These are phyloP conservation scores for Lyophyllum atratum DNA, from an alignment of 768 basidiomycete genomes.

Conservation along the genomic window DNA sequence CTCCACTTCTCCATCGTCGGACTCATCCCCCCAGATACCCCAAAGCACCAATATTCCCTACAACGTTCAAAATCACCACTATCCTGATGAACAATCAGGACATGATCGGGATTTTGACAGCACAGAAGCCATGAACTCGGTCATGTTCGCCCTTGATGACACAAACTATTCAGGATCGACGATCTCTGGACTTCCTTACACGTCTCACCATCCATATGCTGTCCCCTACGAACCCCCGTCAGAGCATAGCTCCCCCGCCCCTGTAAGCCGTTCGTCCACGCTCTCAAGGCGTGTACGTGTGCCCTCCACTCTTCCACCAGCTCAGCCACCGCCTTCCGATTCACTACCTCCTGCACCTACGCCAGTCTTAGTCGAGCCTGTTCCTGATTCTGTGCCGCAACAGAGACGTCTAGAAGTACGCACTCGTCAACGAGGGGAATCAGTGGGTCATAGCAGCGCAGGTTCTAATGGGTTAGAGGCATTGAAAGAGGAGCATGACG, in stretches of 20 bases:
- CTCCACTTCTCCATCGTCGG: conserved; percentile 53
- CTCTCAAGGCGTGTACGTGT: conserved; percentile 49
- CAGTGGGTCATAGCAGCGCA: conserved; percentile 53
- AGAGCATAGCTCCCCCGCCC: conserved; percentile 21
- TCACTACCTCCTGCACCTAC: conserved; percentile 63
- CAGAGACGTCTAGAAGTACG: conserved; percentile 36
- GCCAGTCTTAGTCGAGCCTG: conserved; percentile 26
- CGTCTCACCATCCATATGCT: conserved; percentile 55
- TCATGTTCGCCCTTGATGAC: conserved; percentile 45
- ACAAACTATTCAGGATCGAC: conserved; percentile 29
- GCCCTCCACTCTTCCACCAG: conserved; percentile 62
- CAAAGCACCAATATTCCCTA: conserved; percentile 36
- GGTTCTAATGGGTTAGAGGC: conserved; percentile 61
- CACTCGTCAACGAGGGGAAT: conserved; percentile 47
- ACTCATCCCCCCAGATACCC: conserved; percentile 42
- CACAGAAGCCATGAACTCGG: conserved; percentile 46
- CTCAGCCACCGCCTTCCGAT: conserved; percentile 62
- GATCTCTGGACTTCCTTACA: conserved; percentile 32
- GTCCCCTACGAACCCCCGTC: conserved; percentile 40
- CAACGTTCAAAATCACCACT: conserved; percentile 35
- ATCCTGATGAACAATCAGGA: conserved; percentile 19
- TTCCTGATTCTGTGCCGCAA: conserved; percentile 27
- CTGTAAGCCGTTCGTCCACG: conserved; percentile 37
- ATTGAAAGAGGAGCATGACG: conserved; percentile 63
- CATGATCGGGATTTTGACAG: conserved; percentile 34